Evolutionary conservation across 306 rosid genomes (phyloP).

Genomic region (Luffa acutangula): DNA sequence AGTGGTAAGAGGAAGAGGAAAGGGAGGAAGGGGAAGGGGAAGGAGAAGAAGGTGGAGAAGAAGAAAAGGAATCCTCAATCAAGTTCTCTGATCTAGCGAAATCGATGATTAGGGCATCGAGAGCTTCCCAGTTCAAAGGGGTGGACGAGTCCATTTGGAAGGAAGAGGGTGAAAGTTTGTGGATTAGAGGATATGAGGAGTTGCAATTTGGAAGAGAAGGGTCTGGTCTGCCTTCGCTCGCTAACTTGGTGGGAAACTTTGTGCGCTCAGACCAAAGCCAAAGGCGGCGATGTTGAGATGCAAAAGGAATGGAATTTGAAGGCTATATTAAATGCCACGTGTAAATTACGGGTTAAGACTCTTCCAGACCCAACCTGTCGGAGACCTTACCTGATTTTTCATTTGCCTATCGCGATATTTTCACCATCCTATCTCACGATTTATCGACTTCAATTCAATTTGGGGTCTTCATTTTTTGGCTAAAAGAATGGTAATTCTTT

Average conservation of each 20-base stretch:
- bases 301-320: neutral
- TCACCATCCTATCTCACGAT: neutral
- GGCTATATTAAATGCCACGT: neutral
- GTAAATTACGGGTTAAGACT: neutral
- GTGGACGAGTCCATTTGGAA: constrained; percentile 55
- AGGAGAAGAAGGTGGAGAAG: constrained; percentile 22
- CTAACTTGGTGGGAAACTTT: neutral
- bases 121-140: constrained; percentile 91
- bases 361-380: neutral
- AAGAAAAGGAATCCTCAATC: constrained; percentile 34
- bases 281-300: neutral
- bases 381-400: neutral
- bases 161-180: neutral
- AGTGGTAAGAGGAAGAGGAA: constrained; percentile 74
- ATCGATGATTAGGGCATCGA: constrained; percentile 68
- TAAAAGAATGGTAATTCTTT: too few species aligned
- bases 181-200: neutral
- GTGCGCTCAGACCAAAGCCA: neutral
- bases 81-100: constrained; percentile 92
- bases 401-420: neutral
- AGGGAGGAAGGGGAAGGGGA: constrained; percentile 42
- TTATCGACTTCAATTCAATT: neutral
- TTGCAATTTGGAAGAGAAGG: neutral
- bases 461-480: too few species aligned
- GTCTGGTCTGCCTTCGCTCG: neutral